Evolutionary conservation across 2,329 filamentous ascomycete genomes (phyloP), one percentile per base, ranked within the genome.

Genomic region (Fusarium sp.): DNA sequence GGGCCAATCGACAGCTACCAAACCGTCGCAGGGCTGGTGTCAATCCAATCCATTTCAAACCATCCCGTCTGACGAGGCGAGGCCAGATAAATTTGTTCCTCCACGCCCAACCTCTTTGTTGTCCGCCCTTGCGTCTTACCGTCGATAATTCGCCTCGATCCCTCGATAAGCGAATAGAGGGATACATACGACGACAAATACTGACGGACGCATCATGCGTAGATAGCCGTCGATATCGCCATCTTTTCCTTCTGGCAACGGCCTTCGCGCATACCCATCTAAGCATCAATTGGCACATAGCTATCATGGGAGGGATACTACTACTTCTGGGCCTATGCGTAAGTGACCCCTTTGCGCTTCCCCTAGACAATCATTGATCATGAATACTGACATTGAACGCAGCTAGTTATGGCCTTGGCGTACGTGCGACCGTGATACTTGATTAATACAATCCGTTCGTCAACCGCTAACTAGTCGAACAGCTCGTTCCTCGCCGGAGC

Each of bases 401-500:
- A 87, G 85, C 80, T 84, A 76, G 83, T 88, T 65, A 89, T 89
- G 87, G 85, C 87, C 65, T 72, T 88, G 75, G 85, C 86, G 87
- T 88, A 84, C 65, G 85, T 82, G 52, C 66, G 45, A 62, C 53
- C 51, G 31, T 39, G 52, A 59, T 33, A 33, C 31, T 43, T 43
- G 56, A 57, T 38, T 28, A 52, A 73, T 63, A 74, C 40, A 39
- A 62, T 49, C 21, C 42, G 5, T 42, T 39, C n/a, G 62, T 73
- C 55, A 46, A 40, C 47, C 40, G 45, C 73, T 75, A 58, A 75
- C 65, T 57, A 42, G 46, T 61, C 44, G 22, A 57, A 72, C 78
- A 98, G 95, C 75, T 98, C 96, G 62, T 98, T 98, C 79, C 87
- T 97, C 57, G 94, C 95, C 72, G 96, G 96, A 80, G 92, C 94